A percentile compares a stretch with the other conserved stretches of the same genome.
Evolutionary conservation across 805 yeast species (phyloP).

Genomic region (Candida cerambycidarum): DNA sequence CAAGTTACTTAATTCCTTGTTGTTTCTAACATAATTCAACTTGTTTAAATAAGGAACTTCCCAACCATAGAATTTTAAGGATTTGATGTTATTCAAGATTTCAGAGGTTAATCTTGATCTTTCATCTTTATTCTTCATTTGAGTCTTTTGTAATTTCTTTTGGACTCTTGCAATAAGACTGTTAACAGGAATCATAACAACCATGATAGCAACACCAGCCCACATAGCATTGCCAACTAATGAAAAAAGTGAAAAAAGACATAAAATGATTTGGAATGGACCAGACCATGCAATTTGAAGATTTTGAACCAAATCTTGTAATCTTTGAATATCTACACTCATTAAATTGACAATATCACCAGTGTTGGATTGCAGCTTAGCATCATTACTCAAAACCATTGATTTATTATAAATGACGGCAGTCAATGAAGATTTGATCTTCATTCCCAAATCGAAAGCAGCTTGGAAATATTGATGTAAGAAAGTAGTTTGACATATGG

Average conservation of each 20-base stretch:
- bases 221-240: constrained; percentile 89
- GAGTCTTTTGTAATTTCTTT: constrained; percentile 73
- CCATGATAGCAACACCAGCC: constrained; percentile 85
- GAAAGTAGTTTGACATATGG: constrained; percentile 74
- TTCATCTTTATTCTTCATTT: constrained; percentile 89
- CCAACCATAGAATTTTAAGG: constrained; percentile 94
- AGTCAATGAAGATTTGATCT: constrained; percentile 66
- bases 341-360: constrained; percentile 94
- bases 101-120: constrained; percentile 88
- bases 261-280: constrained; percentile 80
- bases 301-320: constrained; percentile 78
- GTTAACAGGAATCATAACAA: constrained; percentile 78
- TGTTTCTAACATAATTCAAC: constrained; percentile 80
- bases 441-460: constrained; percentile 74
- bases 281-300: constrained; percentile 88
- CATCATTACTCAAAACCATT: constrained; percentile 66
- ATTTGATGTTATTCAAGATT: constrained; percentile 86
- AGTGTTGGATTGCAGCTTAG: constrained; percentile 68
- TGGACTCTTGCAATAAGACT: constrained; percentile 65
- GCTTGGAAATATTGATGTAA: constrained; percentile 79
- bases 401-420: constrained; percentile 70
- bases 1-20: constrained; percentile 76
- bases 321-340: constrained; percentile 90
- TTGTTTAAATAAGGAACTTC: constrained; percentile 79
- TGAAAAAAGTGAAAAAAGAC: constrained; percentile 69